These are phyloP conservation scores for Platanthera zijinensis DNA, from an alignment of 106 monocot genomes.

Conservation along the genomic window DNA sequence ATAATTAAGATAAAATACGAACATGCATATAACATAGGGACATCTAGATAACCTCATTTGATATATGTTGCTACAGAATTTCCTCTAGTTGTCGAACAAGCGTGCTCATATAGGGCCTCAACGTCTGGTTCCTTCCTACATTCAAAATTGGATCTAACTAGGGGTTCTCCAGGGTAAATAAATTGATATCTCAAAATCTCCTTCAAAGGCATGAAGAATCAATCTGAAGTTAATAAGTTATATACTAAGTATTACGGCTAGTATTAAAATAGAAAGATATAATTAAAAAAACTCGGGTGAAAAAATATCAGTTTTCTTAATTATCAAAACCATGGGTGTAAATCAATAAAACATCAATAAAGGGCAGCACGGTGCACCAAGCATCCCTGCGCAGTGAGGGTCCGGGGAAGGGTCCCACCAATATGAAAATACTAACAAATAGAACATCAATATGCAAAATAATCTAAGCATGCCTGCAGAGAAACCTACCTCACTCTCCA, in stretches of 20 bases:
- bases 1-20: background rate
- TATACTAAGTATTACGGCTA: background rate
- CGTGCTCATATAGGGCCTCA: background rate
- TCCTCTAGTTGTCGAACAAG: background rate
- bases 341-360: background rate
- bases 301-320: background rate
- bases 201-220: background rate
- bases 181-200: background rate
- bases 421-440: background rate
- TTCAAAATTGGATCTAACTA: background rate
- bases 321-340: background rate
- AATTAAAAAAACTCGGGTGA: background rate
- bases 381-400: no score
- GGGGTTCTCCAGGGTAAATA: background rate
- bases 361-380: no score
- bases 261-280: background rate
- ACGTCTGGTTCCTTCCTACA: background rate
- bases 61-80: background rate
- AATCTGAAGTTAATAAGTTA: background rate
- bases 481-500: conserved; percentile 76
- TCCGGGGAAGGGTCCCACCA: no score
- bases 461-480: background rate
- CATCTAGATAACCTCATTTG: background rate
- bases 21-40: background rate
- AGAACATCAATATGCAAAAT: conserved; percentile 1